Evolutionary conservation across 177 flowering plant genomes (phyloP).

Genomic region (Vitis hybrid): DNA sequence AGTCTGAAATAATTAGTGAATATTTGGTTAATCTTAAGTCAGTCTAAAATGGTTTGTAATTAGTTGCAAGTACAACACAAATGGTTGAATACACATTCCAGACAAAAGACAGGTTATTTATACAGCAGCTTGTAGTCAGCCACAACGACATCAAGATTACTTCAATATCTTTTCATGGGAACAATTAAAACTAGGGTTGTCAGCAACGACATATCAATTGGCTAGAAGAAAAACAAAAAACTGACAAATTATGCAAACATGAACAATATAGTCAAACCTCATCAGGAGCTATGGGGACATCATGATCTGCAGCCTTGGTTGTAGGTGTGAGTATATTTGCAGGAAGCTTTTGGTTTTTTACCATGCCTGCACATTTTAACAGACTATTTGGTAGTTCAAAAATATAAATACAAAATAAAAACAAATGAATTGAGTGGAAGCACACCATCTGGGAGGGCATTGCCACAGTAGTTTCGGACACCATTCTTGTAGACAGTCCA

Average conservation of each 20-base stretch:
- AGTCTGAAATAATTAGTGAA: too few relatives aligned
- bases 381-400: background rate
- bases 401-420: background rate
- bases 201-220: background rate
- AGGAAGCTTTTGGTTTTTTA: conserved; percentile 77
- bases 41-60: too few relatives aligned
- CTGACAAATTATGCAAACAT: background rate
- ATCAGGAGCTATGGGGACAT: conserved; percentile 84
- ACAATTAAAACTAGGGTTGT: background rate
- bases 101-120: too few relatives aligned
- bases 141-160: too few relatives aligned
- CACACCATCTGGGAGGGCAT: conserved; percentile 80
- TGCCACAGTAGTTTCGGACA: conserved; percentile 90
- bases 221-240: background rate
- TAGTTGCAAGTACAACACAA: too few relatives aligned
- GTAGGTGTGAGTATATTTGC: conserved; percentile 92
- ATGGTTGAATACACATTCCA: too few relatives aligned
- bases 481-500: conserved; percentile 97
- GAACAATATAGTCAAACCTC: conserved; percentile 46
- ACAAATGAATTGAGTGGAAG: background rate
- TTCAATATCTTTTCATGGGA: background rate
- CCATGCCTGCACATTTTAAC: conserved; percentile 49
- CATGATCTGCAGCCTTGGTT: conserved; percentile 95
- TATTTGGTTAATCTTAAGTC: too few relatives aligned
- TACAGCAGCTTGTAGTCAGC: too few relatives aligned